These are phyloP conservation scores for Kwoniella sp. DNA, from an alignment of 768 basidiomycete genomes.

Conservation along the genomic window DNA sequence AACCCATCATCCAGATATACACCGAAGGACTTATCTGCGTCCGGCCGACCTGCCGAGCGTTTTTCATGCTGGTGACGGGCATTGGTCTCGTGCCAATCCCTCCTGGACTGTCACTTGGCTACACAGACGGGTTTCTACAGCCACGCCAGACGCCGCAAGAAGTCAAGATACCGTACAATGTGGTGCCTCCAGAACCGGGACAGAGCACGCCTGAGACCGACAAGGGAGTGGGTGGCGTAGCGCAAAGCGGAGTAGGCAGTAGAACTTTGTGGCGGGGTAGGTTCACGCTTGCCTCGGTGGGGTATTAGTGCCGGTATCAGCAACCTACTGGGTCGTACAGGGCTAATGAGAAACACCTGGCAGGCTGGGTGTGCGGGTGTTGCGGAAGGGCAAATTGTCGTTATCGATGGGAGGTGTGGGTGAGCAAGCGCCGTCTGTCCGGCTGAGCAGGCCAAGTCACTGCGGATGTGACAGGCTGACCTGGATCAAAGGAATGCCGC, in stretches of 20 bases:
- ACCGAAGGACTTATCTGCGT: slow-evolving; percentile 33
- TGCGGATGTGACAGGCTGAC: not conserved
- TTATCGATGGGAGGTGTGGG: slow-evolving; percentile 39
- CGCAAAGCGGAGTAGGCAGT: not conserved
- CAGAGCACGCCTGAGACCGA: slow-evolving; percentile 4
- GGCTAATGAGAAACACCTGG: too few species aligned
- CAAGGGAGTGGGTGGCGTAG: not conserved
- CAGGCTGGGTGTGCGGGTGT: slow-evolving; percentile 34
- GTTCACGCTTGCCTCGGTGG: not conserved
- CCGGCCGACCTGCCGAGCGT: slow-evolving; percentile 12
- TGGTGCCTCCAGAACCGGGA: slow-evolving; percentile 20
- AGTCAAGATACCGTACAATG: slow-evolving; percentile 18
- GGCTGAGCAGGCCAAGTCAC: too few species aligned
- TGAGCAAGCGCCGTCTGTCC: slow-evolving; percentile 5
- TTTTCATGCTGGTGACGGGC: slow-evolving; percentile 26
- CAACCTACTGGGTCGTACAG: too few species aligned
- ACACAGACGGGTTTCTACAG: slow-evolving; percentile 13
- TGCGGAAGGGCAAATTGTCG: slow-evolving; percentile 40
- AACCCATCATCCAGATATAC: slow-evolving; percentile 20
- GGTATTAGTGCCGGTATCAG: not conserved
- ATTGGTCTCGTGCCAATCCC: slow-evolving; percentile 21
- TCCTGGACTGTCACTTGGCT: slow-evolving; percentile 22
- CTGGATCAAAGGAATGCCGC: slow-evolving; percentile 18
- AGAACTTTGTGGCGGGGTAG: slow-evolving; percentile 13
- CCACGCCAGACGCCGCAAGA: not conserved